Percentiles rank a stretch among this genome's conserved stretches.
Conservation (phyloP, 352 stramenopile genomes). For the Phytophthora sp. region DNA sequence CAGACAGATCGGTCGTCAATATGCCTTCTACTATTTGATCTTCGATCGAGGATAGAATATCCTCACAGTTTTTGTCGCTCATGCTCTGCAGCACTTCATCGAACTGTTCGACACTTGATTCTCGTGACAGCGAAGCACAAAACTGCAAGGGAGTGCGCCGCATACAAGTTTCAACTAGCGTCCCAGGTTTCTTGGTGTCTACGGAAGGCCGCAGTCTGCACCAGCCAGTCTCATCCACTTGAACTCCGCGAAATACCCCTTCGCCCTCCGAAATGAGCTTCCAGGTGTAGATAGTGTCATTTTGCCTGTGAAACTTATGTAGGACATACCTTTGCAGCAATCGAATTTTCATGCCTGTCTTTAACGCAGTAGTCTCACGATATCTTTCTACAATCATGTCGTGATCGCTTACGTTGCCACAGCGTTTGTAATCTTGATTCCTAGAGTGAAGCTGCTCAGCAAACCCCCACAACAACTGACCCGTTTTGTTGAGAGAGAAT, state of each 20-base stretch:
- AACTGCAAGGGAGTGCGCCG: background rate
- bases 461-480: constrained; percentile 1
- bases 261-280: constrained; percentile 32
- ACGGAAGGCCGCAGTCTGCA: background rate
- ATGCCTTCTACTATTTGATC: too few species aligned
- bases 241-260: constrained; percentile 26
- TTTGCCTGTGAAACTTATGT: too few species aligned
- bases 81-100: background rate
- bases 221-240: constrained; percentile 53
- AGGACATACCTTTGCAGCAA: too few species aligned
- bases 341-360: too few species aligned
- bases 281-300: constrained; percentile 52
- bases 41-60: too few species aligned
- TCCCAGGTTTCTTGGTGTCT: background rate
- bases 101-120: background rate
- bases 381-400: too few species aligned
- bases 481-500: constrained; percentile 9
- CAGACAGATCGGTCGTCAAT: too few species aligned
- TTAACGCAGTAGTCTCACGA: too few species aligned
- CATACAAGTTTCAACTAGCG: background rate
- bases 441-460: background rate
- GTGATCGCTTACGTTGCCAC: background rate
- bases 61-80: too few species aligned
- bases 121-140: background rate
- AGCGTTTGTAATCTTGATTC: background rate